Evolutionary conservation across 176 grass and related monocot genomes (phyloP), one percentile per base, ranked within the genome.

Genomic region (Triticum urartu): DNA sequence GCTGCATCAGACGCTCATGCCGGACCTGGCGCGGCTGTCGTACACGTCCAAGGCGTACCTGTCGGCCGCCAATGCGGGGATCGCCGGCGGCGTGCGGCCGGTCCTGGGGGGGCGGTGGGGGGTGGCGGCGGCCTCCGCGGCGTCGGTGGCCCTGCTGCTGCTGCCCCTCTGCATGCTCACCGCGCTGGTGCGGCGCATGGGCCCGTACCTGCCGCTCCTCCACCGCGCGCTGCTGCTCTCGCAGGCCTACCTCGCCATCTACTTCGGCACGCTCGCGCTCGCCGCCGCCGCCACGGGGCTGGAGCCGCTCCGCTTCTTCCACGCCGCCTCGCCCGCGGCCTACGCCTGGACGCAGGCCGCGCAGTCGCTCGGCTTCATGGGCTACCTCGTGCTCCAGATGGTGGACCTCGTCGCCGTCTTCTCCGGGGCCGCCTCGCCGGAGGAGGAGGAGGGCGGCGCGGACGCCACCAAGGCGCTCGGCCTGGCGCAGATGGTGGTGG

Each of bases 161-260:
- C 86, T 94, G 18, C 94, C 92, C 25, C 84, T 99, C 3, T 90
- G 88, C 84, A 87, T 96, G 65, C 90, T 99, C 56, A 86, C 89
- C 21, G 91, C 89, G 63, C 84, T 94, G 28, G 89, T 99, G n/a
- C 89, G 86, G 2, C 92, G 90, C 25, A 84, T 96, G 71, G 90
- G 87, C 28, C 81, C 92, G 4, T 97, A 85, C 90, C 92, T 99
- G 35, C 91, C 94, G 59, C 66, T 99, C 22, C 89, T 96, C 64
- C 94, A 91, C 73, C 85, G 87, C 61, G 78, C 90, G 30, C 92
- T 99, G 30, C 65, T 96, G 54, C 91, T 99, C 77, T 85, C 91
- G 83, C 97, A 99, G 90, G 92, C 97, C 34, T 99, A 94, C 86
- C 97, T 99, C 30, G 94, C 97, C 83, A 99, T 99, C 86, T 99